Conservation (phyloP, 1,284 basidiomycete species). For the Pseudozyma hubeiensis region DNA sequence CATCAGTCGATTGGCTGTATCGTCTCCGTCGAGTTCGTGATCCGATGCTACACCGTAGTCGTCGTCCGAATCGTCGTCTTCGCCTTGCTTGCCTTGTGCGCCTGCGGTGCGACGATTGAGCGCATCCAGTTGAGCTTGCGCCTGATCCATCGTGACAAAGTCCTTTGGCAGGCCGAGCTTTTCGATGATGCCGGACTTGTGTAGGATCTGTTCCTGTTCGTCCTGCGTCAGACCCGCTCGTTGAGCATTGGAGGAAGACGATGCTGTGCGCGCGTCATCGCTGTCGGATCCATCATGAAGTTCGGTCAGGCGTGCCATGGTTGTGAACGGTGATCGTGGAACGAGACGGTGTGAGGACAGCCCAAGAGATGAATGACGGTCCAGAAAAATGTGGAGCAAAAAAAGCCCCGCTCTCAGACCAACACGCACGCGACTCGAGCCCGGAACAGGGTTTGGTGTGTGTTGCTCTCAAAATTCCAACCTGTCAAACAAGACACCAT, state of each 20-base stretch:
- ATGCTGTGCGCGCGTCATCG: conserved; percentile 16
- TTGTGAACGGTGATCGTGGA: not conserved
- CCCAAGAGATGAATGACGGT: too few relatives aligned
- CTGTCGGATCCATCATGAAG: conserved; percentile 36
- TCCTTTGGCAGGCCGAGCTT: conserved; percentile 49
- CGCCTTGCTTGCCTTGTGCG: not conserved
- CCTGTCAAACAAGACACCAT: conserved; percentile 9
- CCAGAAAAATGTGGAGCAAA: too few relatives aligned
- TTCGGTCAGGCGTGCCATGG: conserved; percentile 44
- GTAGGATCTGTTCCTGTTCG: conserved; percentile 42
- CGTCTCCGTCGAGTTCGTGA: conserved; percentile 37
- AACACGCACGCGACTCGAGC: too few relatives aligned
- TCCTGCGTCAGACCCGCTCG: conserved; percentile 34
- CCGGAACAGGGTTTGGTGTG: too few relatives aligned
- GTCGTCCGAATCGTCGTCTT: conserved; percentile 27
- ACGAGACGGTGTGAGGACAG: too few relatives aligned
- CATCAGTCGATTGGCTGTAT: conserved; percentile 49
- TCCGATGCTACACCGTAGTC: conserved; percentile 42
- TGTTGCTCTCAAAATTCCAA: not conserved
- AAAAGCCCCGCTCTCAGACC: too few relatives aligned
- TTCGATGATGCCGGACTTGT: conserved; percentile 44
- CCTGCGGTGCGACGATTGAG: conserved; percentile 7
- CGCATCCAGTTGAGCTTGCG: conserved; percentile 39
- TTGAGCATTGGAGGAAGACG: conserved; percentile 2
- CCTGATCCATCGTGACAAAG: conserved; percentile 44